A percentile compares a stretch with the other conserved stretches of the same genome.
Conservation (phyloP, 1,284 basidiomycete genomes). For the Heterobasidion annosum region DNA sequence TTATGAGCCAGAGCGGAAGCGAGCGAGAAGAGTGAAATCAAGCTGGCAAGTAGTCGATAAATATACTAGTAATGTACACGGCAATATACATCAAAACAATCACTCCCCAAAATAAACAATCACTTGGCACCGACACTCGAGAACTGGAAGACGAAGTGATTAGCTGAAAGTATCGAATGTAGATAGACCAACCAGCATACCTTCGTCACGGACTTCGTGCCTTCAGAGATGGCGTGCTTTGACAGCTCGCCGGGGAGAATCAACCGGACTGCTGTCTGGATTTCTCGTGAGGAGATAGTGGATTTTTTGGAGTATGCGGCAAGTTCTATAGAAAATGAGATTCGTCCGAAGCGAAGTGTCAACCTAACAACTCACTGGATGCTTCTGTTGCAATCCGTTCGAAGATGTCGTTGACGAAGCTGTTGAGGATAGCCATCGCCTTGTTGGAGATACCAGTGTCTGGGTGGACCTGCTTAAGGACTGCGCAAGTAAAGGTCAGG, state of each 20-base stretch:
- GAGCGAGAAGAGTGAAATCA: background rate
- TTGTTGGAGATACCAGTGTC: conserved; percentile 75
- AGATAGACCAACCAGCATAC: background rate
- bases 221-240: conserved; percentile 76
- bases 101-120: background rate
- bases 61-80: conserved; percentile 13
- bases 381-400: conserved; percentile 67
- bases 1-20: background rate
- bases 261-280: conserved; percentile 85
- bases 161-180: too few species aligned
- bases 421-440: conserved; percentile 70
- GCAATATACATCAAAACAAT: background rate
- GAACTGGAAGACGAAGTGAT: conserved; percentile 29
- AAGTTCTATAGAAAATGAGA: conserved; percentile 32
- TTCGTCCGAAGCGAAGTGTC: conserved; percentile 17
- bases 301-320: conserved; percentile 80
- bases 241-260: conserved; percentile 85
- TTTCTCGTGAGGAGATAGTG: conserved; percentile 90
- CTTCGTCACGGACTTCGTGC: conserved; percentile 46
- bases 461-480: conserved; percentile 66
- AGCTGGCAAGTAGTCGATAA: conserved; percentile 1
- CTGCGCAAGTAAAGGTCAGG: conserved; percentile 23
- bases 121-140: conserved; percentile 58
- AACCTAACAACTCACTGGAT: conserved; percentile 35
- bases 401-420: conserved; percentile 65